Conservation (phyloP, 305 asterid species). For the Solanum hybrid region DNA sequence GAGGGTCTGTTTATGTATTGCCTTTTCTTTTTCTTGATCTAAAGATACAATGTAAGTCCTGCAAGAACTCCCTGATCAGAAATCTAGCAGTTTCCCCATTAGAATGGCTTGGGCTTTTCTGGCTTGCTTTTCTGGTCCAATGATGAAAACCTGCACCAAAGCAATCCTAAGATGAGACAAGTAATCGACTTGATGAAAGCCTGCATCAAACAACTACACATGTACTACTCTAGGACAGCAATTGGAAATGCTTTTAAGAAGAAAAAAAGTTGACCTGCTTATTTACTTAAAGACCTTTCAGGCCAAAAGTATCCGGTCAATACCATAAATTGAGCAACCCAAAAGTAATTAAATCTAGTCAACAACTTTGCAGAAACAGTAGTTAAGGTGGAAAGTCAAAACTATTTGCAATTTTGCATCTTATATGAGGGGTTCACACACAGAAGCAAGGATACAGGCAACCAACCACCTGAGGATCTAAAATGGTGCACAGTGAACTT, state of each 20-base stretch:
- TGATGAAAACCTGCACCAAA: slow-evolving; percentile 65
- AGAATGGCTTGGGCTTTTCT: slow-evolving; percentile 86
- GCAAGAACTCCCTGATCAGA: not conserved
- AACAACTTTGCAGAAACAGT: not conserved
- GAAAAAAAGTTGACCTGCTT: not conserved
- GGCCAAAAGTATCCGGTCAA: not conserved
- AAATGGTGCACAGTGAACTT: not conserved
- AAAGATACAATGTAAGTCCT: not conserved
- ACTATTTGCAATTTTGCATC: not conserved
- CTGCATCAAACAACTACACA: slow-evolving; percentile 30
- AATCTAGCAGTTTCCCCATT: slow-evolving; percentile 64
- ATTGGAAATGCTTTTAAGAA: not conserved
- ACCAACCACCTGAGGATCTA: not conserved
- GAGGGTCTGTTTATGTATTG: not conserved
- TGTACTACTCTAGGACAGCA: not conserved
- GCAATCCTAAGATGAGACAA: not conserved
- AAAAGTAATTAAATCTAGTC: not conserved
- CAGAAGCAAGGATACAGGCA: not conserved
- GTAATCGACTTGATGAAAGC: slow-evolving; percentile 39
- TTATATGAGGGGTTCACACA: not conserved
- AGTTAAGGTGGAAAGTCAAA: not conserved
- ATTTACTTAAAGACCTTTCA: not conserved
- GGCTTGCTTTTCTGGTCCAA: slow-evolving; percentile 74
- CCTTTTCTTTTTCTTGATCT: not conserved
- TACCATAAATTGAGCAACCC: not conserved